A percentile compares a stretch with the other conserved stretches of the same genome.
These are phyloP conservation scores for Cryphonectria parasitica DNA, from an alignment of 2,329 filamentous ascomycete species.

Conservation along the genomic window DNA sequence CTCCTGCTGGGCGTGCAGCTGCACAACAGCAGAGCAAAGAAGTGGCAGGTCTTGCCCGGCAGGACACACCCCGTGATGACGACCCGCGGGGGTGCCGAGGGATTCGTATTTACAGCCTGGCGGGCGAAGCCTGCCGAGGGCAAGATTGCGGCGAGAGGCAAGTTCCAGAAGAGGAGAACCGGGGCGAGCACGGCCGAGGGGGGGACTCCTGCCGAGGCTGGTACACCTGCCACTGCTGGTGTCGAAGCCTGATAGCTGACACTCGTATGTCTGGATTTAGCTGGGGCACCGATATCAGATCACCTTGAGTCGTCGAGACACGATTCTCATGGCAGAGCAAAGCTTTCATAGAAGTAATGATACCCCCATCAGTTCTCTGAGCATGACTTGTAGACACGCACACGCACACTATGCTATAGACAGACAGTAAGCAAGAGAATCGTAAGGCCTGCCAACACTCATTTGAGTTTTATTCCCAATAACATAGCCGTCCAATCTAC, in stretches of 20 bases:
- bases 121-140: conserved; percentile 80
- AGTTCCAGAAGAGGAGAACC: conserved; percentile 64
- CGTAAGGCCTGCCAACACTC: neutral
- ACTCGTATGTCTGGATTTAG: neutral
- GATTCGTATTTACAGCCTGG: conserved; percentile 85
- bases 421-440: neutral
- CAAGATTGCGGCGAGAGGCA: conserved; percentile 80
- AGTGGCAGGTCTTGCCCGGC: conserved; percentile 90
- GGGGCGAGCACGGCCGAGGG: conserved; percentile 24
- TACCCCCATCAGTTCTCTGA: conserved; percentile 21
- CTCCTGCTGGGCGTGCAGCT: conserved; percentile 78
- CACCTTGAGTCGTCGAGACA: neutral
- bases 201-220: conserved; percentile 23
- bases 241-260: conserved; percentile 1
- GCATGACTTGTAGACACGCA: neutral
- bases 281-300: neutral
- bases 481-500: neutral
- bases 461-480: neutral
- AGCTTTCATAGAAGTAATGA: conserved; percentile 23
- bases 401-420: neutral
- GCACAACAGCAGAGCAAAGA: conserved; percentile 76
- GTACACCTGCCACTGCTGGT: conserved; percentile 13
- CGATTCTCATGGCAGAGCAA: conserved; percentile 3
- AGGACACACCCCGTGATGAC: conserved; percentile 96
- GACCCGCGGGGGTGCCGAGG: conserved; percentile 81